A percentile compares a stretch with the other conserved stretches of the same genome.
These are phyloP conservation scores for Cerrena zonata DNA, from an alignment of 1,284 basidiomycete genomes.

Conservation along the genomic window DNA sequence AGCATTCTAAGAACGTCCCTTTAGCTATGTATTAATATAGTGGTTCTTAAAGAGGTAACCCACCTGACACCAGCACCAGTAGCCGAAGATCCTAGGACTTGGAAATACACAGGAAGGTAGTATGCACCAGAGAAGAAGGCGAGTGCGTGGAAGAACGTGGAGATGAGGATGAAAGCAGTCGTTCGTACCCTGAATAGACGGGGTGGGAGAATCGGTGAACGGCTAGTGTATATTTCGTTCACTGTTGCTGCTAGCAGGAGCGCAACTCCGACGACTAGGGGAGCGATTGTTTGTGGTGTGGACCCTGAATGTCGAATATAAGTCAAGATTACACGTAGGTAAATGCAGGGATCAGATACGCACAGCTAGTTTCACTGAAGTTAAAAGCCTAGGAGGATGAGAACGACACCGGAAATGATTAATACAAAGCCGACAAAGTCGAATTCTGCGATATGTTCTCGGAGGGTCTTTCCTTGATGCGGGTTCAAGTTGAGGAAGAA, in stretches of 20 bases:
- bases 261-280: constrained; percentile 64
- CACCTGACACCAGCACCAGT: constrained; percentile 69
- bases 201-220: constrained; percentile 77
- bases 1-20: constrained; percentile 50
- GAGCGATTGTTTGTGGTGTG: constrained; percentile 58
- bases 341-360: constrained; percentile 26
- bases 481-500: constrained; percentile 83
- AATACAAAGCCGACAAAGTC: constrained; percentile 73
- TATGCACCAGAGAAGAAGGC: constrained; percentile 65
- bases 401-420: constrained; percentile 68
- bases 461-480: constrained; percentile 50
- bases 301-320: no score
- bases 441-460: constrained; percentile 60
- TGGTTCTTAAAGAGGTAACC: neutral
- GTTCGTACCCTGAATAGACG: constrained; percentile 76
- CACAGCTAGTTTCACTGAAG: constrained; percentile 63
- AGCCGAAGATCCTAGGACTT: constrained; percentile 71
- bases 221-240: constrained; percentile 67
- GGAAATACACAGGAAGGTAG: constrained; percentile 76
- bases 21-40: neutral
- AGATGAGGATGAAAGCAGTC: constrained; percentile 59
- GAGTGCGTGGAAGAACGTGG: constrained; percentile 61
- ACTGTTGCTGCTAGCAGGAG: constrained; percentile 52
- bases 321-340: neutral
- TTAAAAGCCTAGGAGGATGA: constrained; percentile 82